Conservation (phyloP, 208 protist genomes). For the Leishmania major region DNA sequence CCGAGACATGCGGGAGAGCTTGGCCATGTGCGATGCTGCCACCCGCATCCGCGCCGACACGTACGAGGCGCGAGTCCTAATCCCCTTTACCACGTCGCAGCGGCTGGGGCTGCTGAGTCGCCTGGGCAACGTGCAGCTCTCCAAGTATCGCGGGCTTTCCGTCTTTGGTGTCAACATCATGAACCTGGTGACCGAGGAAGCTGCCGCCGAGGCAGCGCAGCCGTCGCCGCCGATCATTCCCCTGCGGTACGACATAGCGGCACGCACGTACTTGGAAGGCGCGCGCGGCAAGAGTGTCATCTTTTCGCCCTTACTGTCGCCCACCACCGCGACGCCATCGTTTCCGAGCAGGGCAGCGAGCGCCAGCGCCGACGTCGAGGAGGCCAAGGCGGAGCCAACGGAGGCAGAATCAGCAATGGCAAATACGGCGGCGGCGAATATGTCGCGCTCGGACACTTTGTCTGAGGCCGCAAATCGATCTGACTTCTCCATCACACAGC, state of each 20-base stretch:
- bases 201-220: slow-evolving; percentile 29
- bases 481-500: neutral
- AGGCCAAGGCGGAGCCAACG: neutral
- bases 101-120: slow-evolving; percentile 58
- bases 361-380: neutral
- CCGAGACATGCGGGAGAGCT: slow-evolving; percentile 21
- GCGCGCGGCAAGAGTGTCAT: slow-evolving; percentile 33
- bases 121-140: slow-evolving; percentile 53
- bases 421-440: neutral
- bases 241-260: slow-evolving; percentile 53
- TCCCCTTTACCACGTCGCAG: slow-evolving; percentile 74
- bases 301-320: slow-evolving; percentile 12
- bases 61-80: slow-evolving; percentile 38
- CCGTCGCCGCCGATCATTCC: slow-evolving; percentile 49
- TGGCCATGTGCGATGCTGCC: slow-evolving; percentile 37
- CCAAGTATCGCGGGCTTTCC: slow-evolving; percentile 50
- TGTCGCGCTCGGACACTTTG: neutral
- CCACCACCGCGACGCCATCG: neutral
- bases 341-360: neutral
- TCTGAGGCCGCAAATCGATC: neutral
- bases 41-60: slow-evolving; percentile 27
- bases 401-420: neutral
- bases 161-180: slow-evolving; percentile 60
- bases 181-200: slow-evolving; percentile 66
- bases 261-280: slow-evolving; percentile 37